phyloP scores from a whole-genome alignment of 2,329 filamentous ascomycete species.

The Thelonectria discophora region DNA sequence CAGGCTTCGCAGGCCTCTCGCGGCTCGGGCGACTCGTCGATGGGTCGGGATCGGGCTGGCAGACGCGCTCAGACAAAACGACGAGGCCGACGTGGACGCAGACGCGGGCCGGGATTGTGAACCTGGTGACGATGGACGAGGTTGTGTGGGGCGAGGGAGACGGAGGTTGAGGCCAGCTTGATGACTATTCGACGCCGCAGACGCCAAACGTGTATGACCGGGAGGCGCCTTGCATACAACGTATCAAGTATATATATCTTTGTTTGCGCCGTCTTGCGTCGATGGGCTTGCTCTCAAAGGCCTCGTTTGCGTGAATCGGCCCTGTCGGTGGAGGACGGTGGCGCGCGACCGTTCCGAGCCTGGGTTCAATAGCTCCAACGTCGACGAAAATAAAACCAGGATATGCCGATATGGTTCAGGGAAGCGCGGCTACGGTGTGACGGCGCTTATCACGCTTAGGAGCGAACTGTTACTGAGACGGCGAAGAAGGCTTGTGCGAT shows the following conservation, averaged over 20 bases:
- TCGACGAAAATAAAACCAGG: slow-evolving; percentile 22
- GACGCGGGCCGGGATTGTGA: slow-evolving; percentile 43
- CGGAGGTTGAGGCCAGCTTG: slow-evolving; percentile 31
- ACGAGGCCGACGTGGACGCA: slow-evolving; percentile 36
- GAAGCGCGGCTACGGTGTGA: slow-evolving; percentile 27
- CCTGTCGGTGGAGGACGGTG: slow-evolving; percentile 10
- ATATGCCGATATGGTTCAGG: slow-evolving; percentile 18
- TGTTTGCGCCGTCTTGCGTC: slow-evolving; percentile 3
- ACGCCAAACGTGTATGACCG: slow-evolving; percentile 29
- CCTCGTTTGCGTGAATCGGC: slow-evolving; percentile 2
- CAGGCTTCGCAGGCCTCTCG: slow-evolving; percentile 34
- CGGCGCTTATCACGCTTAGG: slow-evolving; percentile 21
- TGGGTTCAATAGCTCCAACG: slow-evolving; percentile 19
- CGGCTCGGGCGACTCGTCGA: slow-evolving; percentile 20
- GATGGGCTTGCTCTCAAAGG: not conserved
- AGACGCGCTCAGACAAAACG: slow-evolving; percentile 30
- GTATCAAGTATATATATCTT: slow-evolving; percentile 27
- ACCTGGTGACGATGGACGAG: slow-evolving; percentile 37
- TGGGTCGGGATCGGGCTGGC: slow-evolving; percentile 23
- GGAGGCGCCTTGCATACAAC: slow-evolving; percentile 29
- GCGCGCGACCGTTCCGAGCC: slow-evolving; percentile 20
- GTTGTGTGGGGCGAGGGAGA: slow-evolving; percentile 37
- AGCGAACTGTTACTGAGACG: not conserved
- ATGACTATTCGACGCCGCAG: slow-evolving; percentile 35
- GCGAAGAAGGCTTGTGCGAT: slow-evolving; percentile 7